These are phyloP conservation scores for Amanita exitialis DNA, from an alignment of 768 basidiomycete species.

Conservation along the genomic window DNA sequence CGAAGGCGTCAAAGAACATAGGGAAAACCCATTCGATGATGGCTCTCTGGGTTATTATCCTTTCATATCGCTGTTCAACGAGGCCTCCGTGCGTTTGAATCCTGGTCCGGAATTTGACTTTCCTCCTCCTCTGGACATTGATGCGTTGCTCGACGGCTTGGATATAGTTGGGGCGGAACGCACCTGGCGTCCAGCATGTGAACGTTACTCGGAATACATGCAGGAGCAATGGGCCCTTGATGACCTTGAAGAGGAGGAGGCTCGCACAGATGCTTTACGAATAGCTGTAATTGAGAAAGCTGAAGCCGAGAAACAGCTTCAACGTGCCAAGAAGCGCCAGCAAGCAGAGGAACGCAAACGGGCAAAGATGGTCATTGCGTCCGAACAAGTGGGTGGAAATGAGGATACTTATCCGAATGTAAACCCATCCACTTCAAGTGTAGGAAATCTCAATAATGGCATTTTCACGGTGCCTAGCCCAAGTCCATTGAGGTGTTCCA, in stretches of 20 bases:
- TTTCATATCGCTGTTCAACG: constrained; percentile 88
- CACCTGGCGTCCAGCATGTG: constrained; percentile 72
- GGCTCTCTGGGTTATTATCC: constrained; percentile 95
- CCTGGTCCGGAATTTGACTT: constrained; percentile 82
- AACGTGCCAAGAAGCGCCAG: constrained; percentile 37
- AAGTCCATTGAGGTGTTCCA: constrained; percentile 33
- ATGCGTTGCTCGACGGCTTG: constrained; percentile 40
- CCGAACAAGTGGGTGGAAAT: neutral
- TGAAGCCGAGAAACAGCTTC: constrained; percentile 40
- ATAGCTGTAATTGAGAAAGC: constrained; percentile 27
- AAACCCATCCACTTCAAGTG: neutral
- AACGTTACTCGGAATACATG: constrained; percentile 82
- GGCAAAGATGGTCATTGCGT: constrained; percentile 10
- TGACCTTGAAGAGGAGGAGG: constrained; percentile 65
- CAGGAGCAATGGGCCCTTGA: constrained; percentile 74
- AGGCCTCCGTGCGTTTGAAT: constrained; percentile 76
- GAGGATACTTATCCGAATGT: constrained; percentile 5
- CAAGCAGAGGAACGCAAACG: constrained; percentile 40
- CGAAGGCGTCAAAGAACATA: constrained; percentile 63
- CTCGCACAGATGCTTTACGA: constrained; percentile 32
- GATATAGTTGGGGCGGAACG: constrained; percentile 21
- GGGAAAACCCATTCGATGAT: constrained; percentile 86
- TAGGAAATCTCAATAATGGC: constrained; percentile 1
- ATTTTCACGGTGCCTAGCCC: constrained; percentile 24
- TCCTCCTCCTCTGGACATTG: constrained; percentile 73